Evolutionary conservation across 495 filamentous ascomycete species (phyloP).

Genomic region (Trichoderma parareesei): DNA sequence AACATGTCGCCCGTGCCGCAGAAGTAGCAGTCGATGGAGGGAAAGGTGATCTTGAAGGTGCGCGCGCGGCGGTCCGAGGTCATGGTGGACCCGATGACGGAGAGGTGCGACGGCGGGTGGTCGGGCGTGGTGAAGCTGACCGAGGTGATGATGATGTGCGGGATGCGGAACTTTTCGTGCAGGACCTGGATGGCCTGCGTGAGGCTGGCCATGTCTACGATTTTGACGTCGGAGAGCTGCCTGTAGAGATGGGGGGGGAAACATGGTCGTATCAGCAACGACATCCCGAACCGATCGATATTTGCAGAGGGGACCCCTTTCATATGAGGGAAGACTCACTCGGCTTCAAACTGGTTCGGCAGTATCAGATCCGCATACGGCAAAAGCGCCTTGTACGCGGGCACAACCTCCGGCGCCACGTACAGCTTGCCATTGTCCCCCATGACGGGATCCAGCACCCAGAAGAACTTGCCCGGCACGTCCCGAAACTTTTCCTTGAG

Average conservation of each 20-base stretch:
- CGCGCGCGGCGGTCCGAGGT: conserved; percentile 56
- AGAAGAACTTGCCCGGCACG: conserved; percentile 78
- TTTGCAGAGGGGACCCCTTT: not conserved
- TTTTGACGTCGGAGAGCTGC: conserved; percentile 72
- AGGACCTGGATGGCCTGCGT: conserved; percentile 64
- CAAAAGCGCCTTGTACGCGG: conserved; percentile 76
- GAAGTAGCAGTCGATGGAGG: conserved; percentile 85
- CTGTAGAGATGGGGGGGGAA: conserved; percentile 32
- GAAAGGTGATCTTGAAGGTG: conserved; percentile 75
- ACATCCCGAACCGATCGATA: not conserved
- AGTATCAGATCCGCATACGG: conserved; percentile 80
- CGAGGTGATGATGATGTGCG: conserved; percentile 90
- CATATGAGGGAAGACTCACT: conserved; percentile 46
- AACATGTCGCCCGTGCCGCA: conserved; percentile 98
- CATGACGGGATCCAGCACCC: conserved; percentile 98
- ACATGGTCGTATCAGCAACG: not conserved
- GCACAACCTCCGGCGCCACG: conserved; percentile 80
- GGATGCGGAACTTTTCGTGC: conserved; percentile 67
- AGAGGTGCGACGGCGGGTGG: conserved; percentile 46
- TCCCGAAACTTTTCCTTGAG: conserved; percentile 55
- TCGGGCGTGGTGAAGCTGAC: conserved; percentile 42
- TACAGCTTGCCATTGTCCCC: conserved; percentile 89
- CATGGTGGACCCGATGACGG: conserved; percentile 71
- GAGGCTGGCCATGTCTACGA: conserved; percentile 65
- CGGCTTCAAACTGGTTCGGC: conserved; percentile 95